A percentile compares a stretch with the other conserved stretches of the same genome.
Evolutionary conservation across 2,329 filamentous ascomycete genomes (phyloP).

Genomic region (Botrytis pseudocinerea): DNA sequence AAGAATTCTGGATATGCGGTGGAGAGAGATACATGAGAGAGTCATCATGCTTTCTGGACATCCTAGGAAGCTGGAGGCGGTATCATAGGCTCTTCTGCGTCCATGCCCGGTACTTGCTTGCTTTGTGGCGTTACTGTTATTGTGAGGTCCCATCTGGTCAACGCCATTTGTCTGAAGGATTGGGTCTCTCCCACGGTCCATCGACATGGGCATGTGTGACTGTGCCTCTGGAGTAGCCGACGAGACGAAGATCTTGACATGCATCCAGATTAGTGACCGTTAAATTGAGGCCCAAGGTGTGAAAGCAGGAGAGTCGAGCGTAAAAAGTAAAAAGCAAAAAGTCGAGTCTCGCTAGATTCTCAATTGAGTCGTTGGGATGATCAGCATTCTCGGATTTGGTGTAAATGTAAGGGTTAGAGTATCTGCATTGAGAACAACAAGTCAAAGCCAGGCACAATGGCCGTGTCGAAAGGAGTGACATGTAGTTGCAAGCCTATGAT

Average conservation of each 20-base stretch:
- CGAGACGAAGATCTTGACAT: slow-evolving; percentile 26
- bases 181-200: slow-evolving; percentile 10
- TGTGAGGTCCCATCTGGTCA: slow-evolving; percentile 14
- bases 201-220: slow-evolving; percentile 14
- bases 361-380: not conserved
- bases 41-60: not conserved
- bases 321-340: not conserved
- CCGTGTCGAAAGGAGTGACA: not conserved
- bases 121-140: slow-evolving; percentile 16
- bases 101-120: slow-evolving; percentile 19
- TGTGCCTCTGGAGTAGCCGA: slow-evolving; percentile 35
- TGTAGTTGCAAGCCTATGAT: slow-evolving; percentile 34
- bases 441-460: slow-evolving; percentile 11
- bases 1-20: slow-evolving; percentile 16
- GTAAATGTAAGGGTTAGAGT: not conserved
- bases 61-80: not conserved
- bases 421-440: slow-evolving; percentile 15
- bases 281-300: slow-evolving; percentile 10
- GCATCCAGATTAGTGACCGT: slow-evolving; percentile 9
- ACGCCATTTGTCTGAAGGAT: slow-evolving; percentile 4
- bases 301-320: not conserved
- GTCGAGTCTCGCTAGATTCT: not conserved
- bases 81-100: slow-evolving; percentile 11
- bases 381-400: not conserved
- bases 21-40: slow-evolving; percentile 15